Base-by-base conservation (phyloP, 371 early-diverging fungal genomes). In the Phascolomyces articulosus region DNA sequence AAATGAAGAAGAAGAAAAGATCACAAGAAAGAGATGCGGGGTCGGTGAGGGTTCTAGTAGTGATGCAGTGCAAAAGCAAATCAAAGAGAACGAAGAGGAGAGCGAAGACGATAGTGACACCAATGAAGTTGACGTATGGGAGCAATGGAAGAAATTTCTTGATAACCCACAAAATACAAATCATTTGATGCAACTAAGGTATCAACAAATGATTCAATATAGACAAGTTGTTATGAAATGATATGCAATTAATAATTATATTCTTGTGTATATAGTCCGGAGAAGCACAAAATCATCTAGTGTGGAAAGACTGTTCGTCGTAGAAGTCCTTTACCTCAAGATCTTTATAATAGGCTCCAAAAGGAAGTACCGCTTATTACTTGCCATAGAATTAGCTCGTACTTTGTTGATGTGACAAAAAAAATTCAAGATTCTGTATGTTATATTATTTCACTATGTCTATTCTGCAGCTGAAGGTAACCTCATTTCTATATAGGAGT, bases 301-400 rank as follows among this genome's bases (percentile, higher is more conserved):
- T 53, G 28, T 28, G 54, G 54, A 28, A 53, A 7, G 54, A 24
- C 7, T 27, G 53, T 53, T 3, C 54, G 54, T 15, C 54, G 54
- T 53, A 53, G 54, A 53, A 28, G 24, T 20, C 2, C 27, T 2
- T 53, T 53, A 53, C 54, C 54, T 53, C 44, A 51, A 57, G 65
- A 61, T 18, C 62, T 67, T 40, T 71, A 64, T 67, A 49, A 53
- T 54, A 71, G 62, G 61, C 65, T 70, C 51, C 66, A 70, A 51
- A 55, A 65, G 55, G 41, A 69, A 65, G 48, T 65, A 31, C 57
- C 63, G 15, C 60, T 53, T 55, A 63, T 69, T 54, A 56, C 60
- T 58, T 59, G 51, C 34, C 71, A 70, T 60, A 60, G 59, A 64
- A 66, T 66, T 55, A 63, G 40, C 71, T 57, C 67, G 58, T 64